Evolutionary conservation across 2,329 filamentous ascomycete species (phyloP).

Genomic region (Monilinia polystroma): DNA sequence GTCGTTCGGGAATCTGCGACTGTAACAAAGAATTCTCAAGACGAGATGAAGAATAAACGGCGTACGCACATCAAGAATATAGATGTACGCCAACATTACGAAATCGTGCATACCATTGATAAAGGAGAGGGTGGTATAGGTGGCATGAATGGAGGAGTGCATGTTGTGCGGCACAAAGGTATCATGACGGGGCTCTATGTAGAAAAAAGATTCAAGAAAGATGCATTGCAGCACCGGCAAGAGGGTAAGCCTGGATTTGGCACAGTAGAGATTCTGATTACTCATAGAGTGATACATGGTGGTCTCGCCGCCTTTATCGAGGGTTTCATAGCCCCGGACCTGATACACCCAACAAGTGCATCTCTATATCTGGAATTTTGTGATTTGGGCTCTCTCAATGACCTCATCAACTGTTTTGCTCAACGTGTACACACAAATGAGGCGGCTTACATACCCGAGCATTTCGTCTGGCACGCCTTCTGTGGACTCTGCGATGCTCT

Average conservation of each 20-base stretch:
- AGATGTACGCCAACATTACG: conserved; percentile 29
- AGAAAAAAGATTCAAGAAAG: conserved; percentile 30
- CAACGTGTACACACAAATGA: conserved; percentile 18
- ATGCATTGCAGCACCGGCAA: background rate
- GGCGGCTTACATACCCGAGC: conserved; percentile 28
- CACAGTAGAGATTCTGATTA: conserved; percentile 31
- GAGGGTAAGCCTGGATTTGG: conserved; percentile 8
- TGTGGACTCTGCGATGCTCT: conserved; percentile 35
- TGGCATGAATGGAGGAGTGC: conserved; percentile 37
- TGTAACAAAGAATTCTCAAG: conserved; percentile 14
- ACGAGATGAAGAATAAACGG: conserved; percentile 15
- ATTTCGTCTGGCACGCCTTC: conserved; percentile 37
- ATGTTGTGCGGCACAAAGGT: conserved; percentile 31
- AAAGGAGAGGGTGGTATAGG: conserved; percentile 30
- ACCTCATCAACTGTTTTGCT: conserved; percentile 30
- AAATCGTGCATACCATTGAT: conserved; percentile 35
- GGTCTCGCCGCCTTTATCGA: conserved; percentile 31
- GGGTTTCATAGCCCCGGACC: conserved; percentile 27
- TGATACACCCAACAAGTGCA: conserved; percentile 15
- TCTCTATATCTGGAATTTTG: conserved; percentile 38
- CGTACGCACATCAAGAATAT: conserved; percentile 7
- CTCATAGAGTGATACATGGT: conserved; percentile 30
- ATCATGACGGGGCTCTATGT: conserved; percentile 23
- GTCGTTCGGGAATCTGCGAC: conserved; percentile 23
- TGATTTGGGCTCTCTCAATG: conserved; percentile 34